Base-by-base conservation (phyloP, 495 filamentous ascomycete species). In the Neurospora sp. region DNA sequence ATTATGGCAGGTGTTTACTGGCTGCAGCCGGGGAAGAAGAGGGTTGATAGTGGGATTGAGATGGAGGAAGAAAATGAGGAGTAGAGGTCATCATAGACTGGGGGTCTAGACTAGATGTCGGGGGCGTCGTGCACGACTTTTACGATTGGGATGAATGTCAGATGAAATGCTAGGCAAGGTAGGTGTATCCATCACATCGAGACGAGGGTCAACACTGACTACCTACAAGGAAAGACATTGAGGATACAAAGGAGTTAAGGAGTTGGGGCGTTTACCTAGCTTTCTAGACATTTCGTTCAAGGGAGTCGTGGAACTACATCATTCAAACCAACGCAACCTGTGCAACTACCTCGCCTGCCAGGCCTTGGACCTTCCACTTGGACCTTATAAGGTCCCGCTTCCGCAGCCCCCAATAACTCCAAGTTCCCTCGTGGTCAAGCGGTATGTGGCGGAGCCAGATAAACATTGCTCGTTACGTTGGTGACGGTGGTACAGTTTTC, bases 21-120 rank as follows among this genome's bases (percentile, higher is more conserved):
- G 74, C 40, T 75, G 38, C 69, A 73, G 61, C 72, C 72, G 38
- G 61, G 6, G 0, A 53, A 71, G 4, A 70, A 18, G 48, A 70
- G 74, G 18, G 12, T 44, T 16, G 74, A 75, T 37, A 75, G 74
- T 27, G 71, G 71, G 35, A 41, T 73, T 48, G 71, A 70, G 0
- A 73, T 75, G n/a, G 20, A 27, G 10, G 69, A 71, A 8, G 20
- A 53, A 22, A 20, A 27, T 5, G 35, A 37, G 35, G 35, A 37
- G 35, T 37, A 37, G 35, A 37, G 35, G 35, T 37, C 35, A 37
- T 37, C 35, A 37, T 37, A 37, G 35, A 37, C 5, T 37, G 35
- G 35, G 5, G 31, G 35, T 37, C 35, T 37, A 37, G 35, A 35
- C 35, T 35, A 35, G 35, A 37, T 37, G 35, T 37, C 1, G 35